phyloP scores from a whole-genome alignment of 805 yeast species.

The Zygosaccharomyces kombuchaensis region DNA sequence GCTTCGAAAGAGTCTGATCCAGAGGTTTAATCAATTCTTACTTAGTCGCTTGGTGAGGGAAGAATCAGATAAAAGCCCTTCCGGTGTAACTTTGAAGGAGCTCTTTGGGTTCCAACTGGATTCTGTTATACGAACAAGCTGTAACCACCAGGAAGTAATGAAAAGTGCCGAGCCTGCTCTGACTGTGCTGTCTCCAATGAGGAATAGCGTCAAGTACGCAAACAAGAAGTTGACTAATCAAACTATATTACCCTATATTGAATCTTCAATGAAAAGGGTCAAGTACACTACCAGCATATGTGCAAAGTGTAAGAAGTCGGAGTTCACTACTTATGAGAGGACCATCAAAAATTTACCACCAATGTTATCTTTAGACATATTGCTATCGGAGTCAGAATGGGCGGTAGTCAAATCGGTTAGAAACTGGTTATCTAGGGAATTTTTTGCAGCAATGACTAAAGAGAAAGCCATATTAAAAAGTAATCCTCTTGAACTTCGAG shows the following conservation, averaged over 20 bases:
- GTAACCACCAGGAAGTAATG: slow-evolving; percentile 23
- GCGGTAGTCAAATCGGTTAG: slow-evolving; percentile 44
- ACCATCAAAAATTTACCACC: slow-evolving; percentile 58
- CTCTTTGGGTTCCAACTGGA: slow-evolving; percentile 32
- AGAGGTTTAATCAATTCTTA: slow-evolving; percentile 29
- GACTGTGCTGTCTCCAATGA: slow-evolving; percentile 27
- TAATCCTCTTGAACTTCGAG: slow-evolving; percentile 28
- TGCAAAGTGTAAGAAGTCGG: slow-evolving; percentile 48
- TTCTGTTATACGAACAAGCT: slow-evolving; percentile 22
- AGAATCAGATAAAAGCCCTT: slow-evolving; percentile 24
- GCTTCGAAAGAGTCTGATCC: slow-evolving; percentile 19
- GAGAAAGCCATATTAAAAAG: slow-evolving; percentile 38
- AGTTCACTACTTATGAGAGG: slow-evolving; percentile 50
- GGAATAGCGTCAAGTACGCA: slow-evolving; percentile 25
- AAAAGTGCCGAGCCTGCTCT: slow-evolving; percentile 24
- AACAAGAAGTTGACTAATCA: slow-evolving; percentile 34
- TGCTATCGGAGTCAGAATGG: slow-evolving; percentile 52
- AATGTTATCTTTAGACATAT: slow-evolving; percentile 56
- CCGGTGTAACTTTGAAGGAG: slow-evolving; percentile 27
- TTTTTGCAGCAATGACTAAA: slow-evolving; percentile 44
- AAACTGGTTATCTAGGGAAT: slow-evolving; percentile 61
- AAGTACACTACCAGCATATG: slow-evolving; percentile 50
- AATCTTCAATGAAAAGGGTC: slow-evolving; percentile 52
- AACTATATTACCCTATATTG: slow-evolving; percentile 54
- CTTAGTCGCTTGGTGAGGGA: slow-evolving; percentile 25